A percentile compares a stretch with the other conserved stretches of the same genome.
These are phyloP conservation scores for Ogataea ganodermae DNA, from an alignment of 805 yeast species.

Conservation along the genomic window DNA sequence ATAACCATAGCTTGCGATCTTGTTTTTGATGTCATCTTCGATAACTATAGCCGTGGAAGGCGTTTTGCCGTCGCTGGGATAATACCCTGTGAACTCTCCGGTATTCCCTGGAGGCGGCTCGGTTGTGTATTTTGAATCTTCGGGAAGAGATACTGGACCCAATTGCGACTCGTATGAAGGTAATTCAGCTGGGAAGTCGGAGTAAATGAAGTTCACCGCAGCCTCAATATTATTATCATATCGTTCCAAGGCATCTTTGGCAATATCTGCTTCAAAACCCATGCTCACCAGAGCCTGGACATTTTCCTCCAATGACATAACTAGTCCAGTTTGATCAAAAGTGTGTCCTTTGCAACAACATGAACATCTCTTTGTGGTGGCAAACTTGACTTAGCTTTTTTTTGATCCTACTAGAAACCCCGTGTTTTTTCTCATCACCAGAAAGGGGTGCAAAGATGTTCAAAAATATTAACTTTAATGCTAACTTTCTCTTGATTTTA, in stretches of 20 bases:
- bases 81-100: neutral
- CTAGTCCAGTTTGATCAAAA: too few relatives aligned
- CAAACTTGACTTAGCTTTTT: neutral
- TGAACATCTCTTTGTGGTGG: slow-evolving; percentile 3
- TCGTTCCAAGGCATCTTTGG: slow-evolving; percentile 38
- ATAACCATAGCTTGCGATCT: slow-evolving; percentile 25
- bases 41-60: slow-evolving; percentile 22
- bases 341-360: too few relatives aligned
- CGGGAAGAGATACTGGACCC: slow-evolving; percentile 12
- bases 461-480: neutral
- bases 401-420: neutral
- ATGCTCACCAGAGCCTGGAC: slow-evolving; percentile 26
- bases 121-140: neutral
- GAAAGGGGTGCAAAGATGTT: slow-evolving; percentile 3
- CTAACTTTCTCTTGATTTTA: too few relatives aligned
- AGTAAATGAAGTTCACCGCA: slow-evolving; percentile 41
- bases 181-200: slow-evolving; percentile 17
- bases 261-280: slow-evolving; percentile 31
- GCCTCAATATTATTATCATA: slow-evolving; percentile 35
- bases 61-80: slow-evolving; percentile 16
- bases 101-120: neutral
- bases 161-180: slow-evolving; percentile 18
- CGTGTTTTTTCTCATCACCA: neutral
- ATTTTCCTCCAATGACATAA: slow-evolving; percentile 26
- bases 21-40: slow-evolving; percentile 29